Conservation (phyloP, 1,139 yeast genomes). For the Suhomyces wounanorum region DNA sequence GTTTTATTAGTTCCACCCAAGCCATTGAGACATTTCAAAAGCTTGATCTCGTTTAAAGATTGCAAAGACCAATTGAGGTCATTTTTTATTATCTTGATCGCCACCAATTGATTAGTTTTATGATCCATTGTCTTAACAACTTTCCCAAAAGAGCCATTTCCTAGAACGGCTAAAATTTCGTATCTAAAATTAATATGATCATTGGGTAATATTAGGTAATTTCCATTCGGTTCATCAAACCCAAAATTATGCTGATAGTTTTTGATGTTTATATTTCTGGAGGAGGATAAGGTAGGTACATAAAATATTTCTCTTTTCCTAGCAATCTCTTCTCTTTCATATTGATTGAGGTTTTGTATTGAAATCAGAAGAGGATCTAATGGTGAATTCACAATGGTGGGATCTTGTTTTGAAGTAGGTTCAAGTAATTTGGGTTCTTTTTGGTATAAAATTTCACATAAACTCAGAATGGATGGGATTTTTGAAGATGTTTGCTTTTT, state of each 20-base stretch:
- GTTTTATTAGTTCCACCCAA: background rate
- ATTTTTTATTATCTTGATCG: constrained; percentile 76
- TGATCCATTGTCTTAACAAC: constrained; percentile 75
- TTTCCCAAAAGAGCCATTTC: constrained; percentile 84
- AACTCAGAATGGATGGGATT: background rate
- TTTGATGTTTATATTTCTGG: constrained; percentile 42
- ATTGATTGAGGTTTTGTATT: constrained; percentile 33
- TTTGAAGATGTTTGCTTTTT: background rate
- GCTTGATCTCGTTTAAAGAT: constrained; percentile 75
- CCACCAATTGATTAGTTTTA: constrained; percentile 54
- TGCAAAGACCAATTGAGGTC: constrained; percentile 75
- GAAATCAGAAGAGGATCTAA: background rate
- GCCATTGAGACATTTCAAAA: constrained; percentile 51
- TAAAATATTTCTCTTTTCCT: constrained; percentile 44
- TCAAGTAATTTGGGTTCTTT: constrained; percentile 9
- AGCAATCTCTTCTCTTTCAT: constrained; percentile 56
- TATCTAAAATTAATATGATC: constrained; percentile 82
- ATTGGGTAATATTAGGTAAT: constrained; percentile 55
- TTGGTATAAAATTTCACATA: constrained; percentile 1
- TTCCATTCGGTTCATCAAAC: constrained; percentile 70
- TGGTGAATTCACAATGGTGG: background rate
- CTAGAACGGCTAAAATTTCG: constrained; percentile 59
- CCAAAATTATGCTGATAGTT: constrained; percentile 59
- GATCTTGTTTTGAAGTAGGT: background rate
- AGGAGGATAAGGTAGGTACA: constrained; percentile 27